These are phyloP conservation scores for Mucor sp. DNA, from an alignment of 371 early-diverging fungal genomes.

Conservation along the genomic window DNA sequence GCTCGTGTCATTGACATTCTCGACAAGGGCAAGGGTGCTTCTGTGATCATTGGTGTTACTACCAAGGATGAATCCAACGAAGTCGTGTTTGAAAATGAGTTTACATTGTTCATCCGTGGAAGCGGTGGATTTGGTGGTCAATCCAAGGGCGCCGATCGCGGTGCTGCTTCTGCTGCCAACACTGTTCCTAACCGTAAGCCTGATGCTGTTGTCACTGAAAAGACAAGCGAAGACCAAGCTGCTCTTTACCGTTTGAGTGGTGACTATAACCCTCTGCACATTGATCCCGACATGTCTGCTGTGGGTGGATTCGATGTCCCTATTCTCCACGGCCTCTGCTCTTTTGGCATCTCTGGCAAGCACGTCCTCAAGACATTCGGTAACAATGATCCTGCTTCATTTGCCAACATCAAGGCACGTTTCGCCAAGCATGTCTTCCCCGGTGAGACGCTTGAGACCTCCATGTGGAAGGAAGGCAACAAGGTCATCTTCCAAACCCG, in stretches of 20 bases:
- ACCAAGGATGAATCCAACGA: slow-evolving; percentile 79
- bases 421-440: slow-evolving; percentile 94
- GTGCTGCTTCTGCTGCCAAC: slow-evolving; percentile 76
- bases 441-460: slow-evolving; percentile 95
- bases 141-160: slow-evolving; percentile 73
- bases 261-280: slow-evolving; percentile 92
- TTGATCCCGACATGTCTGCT: slow-evolving; percentile 93
- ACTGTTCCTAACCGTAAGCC: slow-evolving; percentile 81
- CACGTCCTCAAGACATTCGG: slow-evolving; percentile 82
- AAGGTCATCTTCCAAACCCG: slow-evolving; percentile 91
- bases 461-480: slow-evolving; percentile 92
- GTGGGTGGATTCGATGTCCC: slow-evolving; percentile 96
- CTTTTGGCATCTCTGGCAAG: slow-evolving; percentile 90
- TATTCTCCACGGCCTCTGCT: slow-evolving; percentile 95
- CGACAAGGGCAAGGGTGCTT: slow-evolving; percentile 96
- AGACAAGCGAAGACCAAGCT: slow-evolving; percentile 90
- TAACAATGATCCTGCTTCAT: slow-evolving; percentile 65
- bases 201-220: slow-evolving; percentile 80
- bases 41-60: slow-evolving; percentile 80
- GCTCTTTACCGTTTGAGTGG: slow-evolving; percentile 93
- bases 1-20: slow-evolving; percentile 87
- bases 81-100: slow-evolving; percentile 84
- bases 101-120: slow-evolving; percentile 93
- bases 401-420: slow-evolving; percentile 90
- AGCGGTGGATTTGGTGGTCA: slow-evolving; percentile 89